phyloP scores from a whole-genome alignment of 2,329 filamentous ascomycete species.

The Phoma sp. region DNA sequence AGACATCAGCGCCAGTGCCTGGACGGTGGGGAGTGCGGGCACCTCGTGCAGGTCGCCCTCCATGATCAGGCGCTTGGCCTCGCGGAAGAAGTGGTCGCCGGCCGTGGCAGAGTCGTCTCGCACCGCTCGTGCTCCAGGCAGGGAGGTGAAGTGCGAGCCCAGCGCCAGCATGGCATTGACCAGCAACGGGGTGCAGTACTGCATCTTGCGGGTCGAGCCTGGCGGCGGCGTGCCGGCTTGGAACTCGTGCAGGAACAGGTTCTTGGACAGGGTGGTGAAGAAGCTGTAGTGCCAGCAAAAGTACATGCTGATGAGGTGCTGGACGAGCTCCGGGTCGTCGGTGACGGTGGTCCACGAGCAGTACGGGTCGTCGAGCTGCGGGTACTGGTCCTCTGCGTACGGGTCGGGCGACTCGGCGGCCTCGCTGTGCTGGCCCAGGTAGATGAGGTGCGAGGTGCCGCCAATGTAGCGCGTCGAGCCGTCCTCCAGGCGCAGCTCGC shows the following conservation, averaged over 20 bases:
- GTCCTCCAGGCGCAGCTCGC: conserved; percentile 84
- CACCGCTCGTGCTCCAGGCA: conserved; percentile 73
- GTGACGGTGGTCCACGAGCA: conserved; percentile 90
- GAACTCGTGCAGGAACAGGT: conserved; percentile 87
- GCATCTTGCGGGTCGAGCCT: conserved; percentile 59
- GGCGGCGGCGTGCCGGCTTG: conserved; percentile 69
- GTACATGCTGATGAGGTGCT: conserved; percentile 95
- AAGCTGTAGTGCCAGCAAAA: conserved; percentile 98
- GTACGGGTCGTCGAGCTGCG: conserved; percentile 70
- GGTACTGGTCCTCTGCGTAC: conserved; percentile 55
- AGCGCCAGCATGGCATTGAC: conserved; percentile 94
- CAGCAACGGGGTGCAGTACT: conserved; percentile 86
- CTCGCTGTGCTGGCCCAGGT: conserved; percentile 59
- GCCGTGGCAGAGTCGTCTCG: conserved; percentile 82
- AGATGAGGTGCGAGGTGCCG: conserved; percentile 92
- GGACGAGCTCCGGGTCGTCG: conserved; percentile 76
- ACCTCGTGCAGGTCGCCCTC: conserved; percentile 94
- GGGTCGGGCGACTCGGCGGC: conserved; percentile 38
- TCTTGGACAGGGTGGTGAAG: conserved; percentile 89
- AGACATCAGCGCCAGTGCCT: conserved; percentile 94
- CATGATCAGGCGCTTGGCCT: conserved; percentile 87
- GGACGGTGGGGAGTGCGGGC: conserved; percentile 85
- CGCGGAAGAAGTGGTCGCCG: conserved; percentile 94
- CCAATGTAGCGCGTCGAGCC: conserved; percentile 91
- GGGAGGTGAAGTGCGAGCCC: conserved; percentile 90